phyloP scores from a whole-genome alignment of 2,329 filamentous ascomycete species.

The Paecilomyces fulvus region DNA sequence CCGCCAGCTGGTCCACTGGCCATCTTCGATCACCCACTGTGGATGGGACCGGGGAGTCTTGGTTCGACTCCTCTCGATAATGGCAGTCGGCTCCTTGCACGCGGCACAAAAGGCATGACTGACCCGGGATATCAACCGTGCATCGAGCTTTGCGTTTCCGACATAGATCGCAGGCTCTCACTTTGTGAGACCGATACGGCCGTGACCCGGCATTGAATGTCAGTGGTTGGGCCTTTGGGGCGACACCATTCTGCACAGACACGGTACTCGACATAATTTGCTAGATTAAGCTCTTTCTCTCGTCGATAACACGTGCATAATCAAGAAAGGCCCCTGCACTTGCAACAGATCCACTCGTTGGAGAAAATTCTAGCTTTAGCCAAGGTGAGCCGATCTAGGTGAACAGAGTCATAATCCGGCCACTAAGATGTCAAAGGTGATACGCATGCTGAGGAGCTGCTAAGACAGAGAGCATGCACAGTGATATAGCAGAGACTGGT shows the following conservation, averaged over 20 bases:
- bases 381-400: background rate
- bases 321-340: background rate
- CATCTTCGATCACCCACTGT: conserved; percentile 20
- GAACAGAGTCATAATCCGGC: background rate
- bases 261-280: conserved; percentile 20
- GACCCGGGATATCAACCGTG: conserved; percentile 46
- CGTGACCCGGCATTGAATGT: conserved; percentile 37
- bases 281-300: background rate
- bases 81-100: conserved; percentile 51
- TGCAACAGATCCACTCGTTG: background rate
- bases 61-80: conserved; percentile 38
- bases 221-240: conserved; percentile 25
- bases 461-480: background rate
- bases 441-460: background rate
- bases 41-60: conserved; percentile 17
- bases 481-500: background rate
- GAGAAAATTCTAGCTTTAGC: background rate
- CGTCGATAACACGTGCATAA: background rate
- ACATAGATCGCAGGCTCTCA: conserved; percentile 53
- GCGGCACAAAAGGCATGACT: conserved; percentile 50
- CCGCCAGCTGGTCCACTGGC: conserved; percentile 16
- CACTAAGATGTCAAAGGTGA: background rate
- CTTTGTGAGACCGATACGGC: conserved; percentile 54
- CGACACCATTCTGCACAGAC: conserved; percentile 19
- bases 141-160: conserved; percentile 55